Evolutionary conservation across 805 yeast genomes (phyloP).

Genomic region (Pichia ethanolica): DNA sequence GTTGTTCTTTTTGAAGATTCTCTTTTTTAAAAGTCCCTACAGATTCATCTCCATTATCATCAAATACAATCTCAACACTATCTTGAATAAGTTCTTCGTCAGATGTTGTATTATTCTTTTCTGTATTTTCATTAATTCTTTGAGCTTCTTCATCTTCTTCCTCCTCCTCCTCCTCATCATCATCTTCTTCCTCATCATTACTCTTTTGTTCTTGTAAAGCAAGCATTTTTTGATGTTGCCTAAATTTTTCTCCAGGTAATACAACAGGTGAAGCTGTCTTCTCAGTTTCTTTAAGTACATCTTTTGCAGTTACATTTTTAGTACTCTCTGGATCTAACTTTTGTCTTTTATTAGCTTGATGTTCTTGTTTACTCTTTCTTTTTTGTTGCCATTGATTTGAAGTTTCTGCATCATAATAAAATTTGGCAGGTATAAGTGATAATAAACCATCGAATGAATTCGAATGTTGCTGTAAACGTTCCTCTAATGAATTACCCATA

Average conservation of each 20-base stretch:
- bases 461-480: slow-evolving; percentile 70
- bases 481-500: slow-evolving; percentile 35
- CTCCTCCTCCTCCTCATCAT: slow-evolving; percentile 13
- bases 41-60: slow-evolving; percentile 61
- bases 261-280: slow-evolving; percentile 44
- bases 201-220: slow-evolving; percentile 16
- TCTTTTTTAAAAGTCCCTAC: slow-evolving; percentile 10
- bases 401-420: slow-evolving; percentile 85
- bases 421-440: slow-evolving; percentile 89
- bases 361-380: slow-evolving; percentile 63
- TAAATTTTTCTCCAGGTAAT: slow-evolving; percentile 25
- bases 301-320: slow-evolving; percentile 46
- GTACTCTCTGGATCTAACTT: slow-evolving; percentile 67
- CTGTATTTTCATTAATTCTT: neutral
- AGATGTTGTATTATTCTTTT: neutral
- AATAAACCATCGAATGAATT: slow-evolving; percentile 82
- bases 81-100: slow-evolving; percentile 11
- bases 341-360: slow-evolving; percentile 50
- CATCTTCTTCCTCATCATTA: slow-evolving; percentile 24
- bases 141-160: slow-evolving; percentile 4
- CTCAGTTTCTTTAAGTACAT: slow-evolving; percentile 49
- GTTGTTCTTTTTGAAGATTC: neutral
- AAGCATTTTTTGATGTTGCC: neutral
- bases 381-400: slow-evolving; percentile 86
- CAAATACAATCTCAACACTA: slow-evolving; percentile 42